Base-by-base conservation (phyloP, 805 yeast species). In the Wickerhamomyces silvicola region DNA sequence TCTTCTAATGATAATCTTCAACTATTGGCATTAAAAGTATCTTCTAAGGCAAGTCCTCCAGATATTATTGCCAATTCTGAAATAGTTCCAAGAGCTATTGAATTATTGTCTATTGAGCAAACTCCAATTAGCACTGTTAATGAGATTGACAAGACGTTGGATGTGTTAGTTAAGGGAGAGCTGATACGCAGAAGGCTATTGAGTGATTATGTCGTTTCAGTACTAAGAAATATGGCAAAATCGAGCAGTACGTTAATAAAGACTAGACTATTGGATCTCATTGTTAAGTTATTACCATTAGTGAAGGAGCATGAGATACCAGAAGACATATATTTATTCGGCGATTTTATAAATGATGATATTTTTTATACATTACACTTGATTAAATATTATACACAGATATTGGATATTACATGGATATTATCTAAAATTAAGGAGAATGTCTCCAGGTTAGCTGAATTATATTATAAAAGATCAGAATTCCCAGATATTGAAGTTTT, bases 51-150 rank as follows among this genome's bases (percentile, higher is more conserved):
- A 1, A 27, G 36, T 6, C 54, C 54, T 2, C 36, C 40, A 6
- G 56, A 50, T 23, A 30, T 47, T 13, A 10, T 50, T 1, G 42
- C 54, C 6, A 44, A 48, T 13, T 44, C 54, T 1, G 47, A 40
- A 22, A 22, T 50, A 4, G 20, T 50, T 7, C 48, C 47, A 13
- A 18, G 18, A 2, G 22, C 32, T 4, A 18, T 49, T 7, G 32
- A 30, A 2, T 20, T 42, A 0, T 12, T 49, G 10, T 21, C 40
- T 1, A 9, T 26, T 7, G 25, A 31, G 2, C 19, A 11, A 1
- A 36, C 46, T 1, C 14, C 44, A 0, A 29, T 46, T 4, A 33
- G 16, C 10, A 34, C 48, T 2, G 44, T 46, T 11, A 40, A 31
- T 32, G 48, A 47, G 15, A 26, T 46, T 18, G 54, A 49, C 18